A percentile compares a stretch with the other conserved stretches of the same genome.
These are phyloP conservation scores for Fusarium algeriense DNA, from an alignment of 2,329 filamentous ascomycete genomes.

Conservation along the genomic window DNA sequence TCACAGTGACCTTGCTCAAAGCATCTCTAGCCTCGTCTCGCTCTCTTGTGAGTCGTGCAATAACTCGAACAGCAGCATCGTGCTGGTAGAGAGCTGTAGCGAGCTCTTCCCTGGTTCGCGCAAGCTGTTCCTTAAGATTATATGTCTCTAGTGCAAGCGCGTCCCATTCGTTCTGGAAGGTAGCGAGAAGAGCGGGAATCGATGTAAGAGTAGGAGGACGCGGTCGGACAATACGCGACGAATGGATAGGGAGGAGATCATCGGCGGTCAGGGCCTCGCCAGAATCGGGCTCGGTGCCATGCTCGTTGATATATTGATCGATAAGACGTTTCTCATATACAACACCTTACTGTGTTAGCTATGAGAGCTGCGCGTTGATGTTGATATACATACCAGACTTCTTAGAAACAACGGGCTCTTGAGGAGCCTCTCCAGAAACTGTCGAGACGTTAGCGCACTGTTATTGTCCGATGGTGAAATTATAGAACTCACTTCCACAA, in stretches of 20 bases:
- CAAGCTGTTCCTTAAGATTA: conserved; percentile 88
- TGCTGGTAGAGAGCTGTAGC: conserved; percentile 96
- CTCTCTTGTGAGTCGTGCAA: conserved; percentile 90
- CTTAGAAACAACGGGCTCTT: conserved; percentile 93
- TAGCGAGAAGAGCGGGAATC: conserved; percentile 91
- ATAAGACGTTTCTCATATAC: conserved; percentile 96
- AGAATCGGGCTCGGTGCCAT: conserved; percentile 91
- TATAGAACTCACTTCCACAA: conserved; percentile 59
- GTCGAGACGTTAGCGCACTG: conserved; percentile 37
- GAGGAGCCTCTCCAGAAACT: conserved; percentile 97
- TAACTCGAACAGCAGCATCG: conserved; percentile 95
- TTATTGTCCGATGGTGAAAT: not conserved
- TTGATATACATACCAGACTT: conserved; percentile 79
- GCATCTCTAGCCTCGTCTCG: conserved; percentile 92
- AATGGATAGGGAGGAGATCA: conserved; percentile 89
- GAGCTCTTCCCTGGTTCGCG: conserved; percentile 92
- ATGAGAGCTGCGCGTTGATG: conserved; percentile 10
- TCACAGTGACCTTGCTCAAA: conserved; percentile 85
- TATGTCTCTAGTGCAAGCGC: conserved; percentile 91
- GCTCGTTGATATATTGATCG: conserved; percentile 92
- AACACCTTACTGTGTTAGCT: conserved; percentile 68
- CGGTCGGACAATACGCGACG: conserved; percentile 84
- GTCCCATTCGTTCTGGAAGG: conserved; percentile 99
- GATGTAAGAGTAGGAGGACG: conserved; percentile 94
- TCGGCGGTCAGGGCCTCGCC: conserved; percentile 85